These are phyloP conservation scores for Lagenaria siceraria DNA, from an alignment of 306 rosid genomes.

Conservation along the genomic window DNA sequence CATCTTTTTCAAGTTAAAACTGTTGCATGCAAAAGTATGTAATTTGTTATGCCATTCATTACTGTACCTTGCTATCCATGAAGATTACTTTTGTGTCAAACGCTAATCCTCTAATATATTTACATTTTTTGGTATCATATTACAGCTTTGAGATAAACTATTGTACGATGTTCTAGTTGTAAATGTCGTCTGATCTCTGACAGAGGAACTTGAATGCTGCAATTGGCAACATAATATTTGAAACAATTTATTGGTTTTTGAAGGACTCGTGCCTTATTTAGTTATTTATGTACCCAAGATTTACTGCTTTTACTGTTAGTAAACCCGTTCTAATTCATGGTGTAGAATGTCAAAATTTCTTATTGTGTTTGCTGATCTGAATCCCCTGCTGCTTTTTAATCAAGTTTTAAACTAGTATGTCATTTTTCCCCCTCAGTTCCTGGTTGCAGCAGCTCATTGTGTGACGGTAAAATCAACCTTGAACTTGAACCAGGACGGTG, in stretches of 20 bases:
- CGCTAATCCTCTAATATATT: no score
- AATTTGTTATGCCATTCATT: no score
- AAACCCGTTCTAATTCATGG: neutral
- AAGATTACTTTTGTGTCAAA: neutral
- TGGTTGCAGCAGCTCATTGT: slow-evolving; percentile 24
- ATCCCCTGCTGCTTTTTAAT: neutral
- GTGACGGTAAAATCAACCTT: slow-evolving; percentile 11
- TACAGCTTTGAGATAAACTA: neutral
- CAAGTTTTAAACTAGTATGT: neutral
- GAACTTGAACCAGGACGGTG: slow-evolving; percentile 58
- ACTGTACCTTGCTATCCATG: no score
- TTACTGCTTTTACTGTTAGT: neutral
- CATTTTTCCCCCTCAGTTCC: slow-evolving; percentile 18
- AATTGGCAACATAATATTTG: no score
- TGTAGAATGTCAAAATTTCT: neutral
- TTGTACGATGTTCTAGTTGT: neutral
- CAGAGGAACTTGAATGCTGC: no score
- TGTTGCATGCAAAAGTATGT: no score
- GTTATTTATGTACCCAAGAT: neutral
- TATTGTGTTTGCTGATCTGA: neutral
- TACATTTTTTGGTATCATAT: no score
- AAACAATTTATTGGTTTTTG: no score
- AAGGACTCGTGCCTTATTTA: no score
- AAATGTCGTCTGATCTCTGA: neutral
- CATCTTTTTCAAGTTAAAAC: no score